Conservation (phyloP, 768 basidiomycete genomes). For the Floccularia luteovirens region DNA sequence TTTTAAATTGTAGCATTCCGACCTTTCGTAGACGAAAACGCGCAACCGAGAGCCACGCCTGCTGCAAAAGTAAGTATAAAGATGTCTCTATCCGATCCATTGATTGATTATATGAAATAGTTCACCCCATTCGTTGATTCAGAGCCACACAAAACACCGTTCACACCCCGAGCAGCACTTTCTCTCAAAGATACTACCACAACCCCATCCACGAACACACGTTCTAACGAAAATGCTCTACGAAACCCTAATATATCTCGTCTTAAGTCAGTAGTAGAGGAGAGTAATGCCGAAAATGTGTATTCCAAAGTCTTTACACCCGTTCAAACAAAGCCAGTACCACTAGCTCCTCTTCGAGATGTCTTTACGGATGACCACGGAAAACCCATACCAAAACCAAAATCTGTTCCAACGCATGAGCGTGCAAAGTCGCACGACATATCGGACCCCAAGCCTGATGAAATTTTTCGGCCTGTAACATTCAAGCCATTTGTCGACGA, state of each 20-base stretch:
- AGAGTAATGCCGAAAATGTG: constrained; percentile 32
- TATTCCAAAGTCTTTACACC: constrained; percentile 66
- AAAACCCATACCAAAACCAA: constrained; percentile 29
- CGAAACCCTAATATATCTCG: constrained; percentile 11
- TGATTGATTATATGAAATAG: constrained; percentile 25
- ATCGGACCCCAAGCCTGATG: constrained; percentile 12
- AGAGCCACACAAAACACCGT: constrained; percentile 37
- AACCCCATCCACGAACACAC: constrained; percentile 20
- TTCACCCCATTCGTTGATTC: constrained; percentile 62
- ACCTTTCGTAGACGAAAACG: constrained; percentile 64
- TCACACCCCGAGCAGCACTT: constrained; percentile 35
- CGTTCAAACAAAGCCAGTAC: constrained; percentile 30
- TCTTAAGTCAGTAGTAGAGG: constrained; percentile 24
- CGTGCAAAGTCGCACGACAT: constrained; percentile 34
- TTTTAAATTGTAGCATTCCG: constrained; percentile 38
- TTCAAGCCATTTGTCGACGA: constrained; percentile 36
- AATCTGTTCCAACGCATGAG: constrained; percentile 24
- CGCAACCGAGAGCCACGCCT: constrained; percentile 34
- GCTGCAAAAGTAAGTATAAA: constrained; percentile 29
- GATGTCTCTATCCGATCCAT: neutral
- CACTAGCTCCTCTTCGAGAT: constrained; percentile 32
- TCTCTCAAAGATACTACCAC: constrained; percentile 38
- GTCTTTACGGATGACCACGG: constrained; percentile 37
- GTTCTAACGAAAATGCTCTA: constrained; percentile 20
- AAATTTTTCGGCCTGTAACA: constrained; percentile 13